Evolutionary conservation across 2,329 filamentous ascomycete species (phyloP), one percentile per base, ranked within the genome.

Genomic region (Bipolaris zeicola): DNA sequence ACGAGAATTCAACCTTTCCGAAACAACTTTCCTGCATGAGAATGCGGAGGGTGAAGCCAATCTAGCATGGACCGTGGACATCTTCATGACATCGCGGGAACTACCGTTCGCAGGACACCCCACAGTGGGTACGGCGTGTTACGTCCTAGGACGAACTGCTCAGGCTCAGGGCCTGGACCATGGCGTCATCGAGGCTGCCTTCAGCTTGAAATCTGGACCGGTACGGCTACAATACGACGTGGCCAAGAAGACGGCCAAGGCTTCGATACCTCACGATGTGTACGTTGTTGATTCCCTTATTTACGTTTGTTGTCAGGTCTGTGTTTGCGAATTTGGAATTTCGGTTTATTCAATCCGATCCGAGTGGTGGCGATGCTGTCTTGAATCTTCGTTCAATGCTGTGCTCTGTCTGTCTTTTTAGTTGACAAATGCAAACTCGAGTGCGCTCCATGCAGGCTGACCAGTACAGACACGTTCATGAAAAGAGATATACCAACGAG

Each of bases 211-310:
- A 71, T 79, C 73, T 58, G 82, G 82, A 2, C 67, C 69, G 1
- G 80, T 84, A 8, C 65, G 68, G 8, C 69, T 80, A 50, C 68
- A 72, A 13, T 82, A 77, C 58, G 73, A 78, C 62, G 67, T 75
- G 3, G 64, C 65, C 7, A 76, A 73, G 20, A 71, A 71, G 36
- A 70, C 79, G n/a, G 84, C 87, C 5, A 82, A 80, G 49, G 88
- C 88, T 14, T 76, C 75, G 3, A 87, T 93, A 60, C 89, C 89
- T 33, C 87, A 91, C 70, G 80, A 89, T 58, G 80, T 88, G 60
- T 88, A 85, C 65, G 67, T 87, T 65, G 67, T 87, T 74, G 39
- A 16, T 52, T 26, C 6, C 11, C 28, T 39, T 37, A 14, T 13
- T 61, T 31, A 14, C 22, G 36, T n/a, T 38, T 18, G 2, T 52